A percentile compares a stretch with the other conserved stretches of the same genome.
phyloP scores from a whole-genome alignment of 306 rosid genomes.

The Cucurbita argyrosperma region DNA sequence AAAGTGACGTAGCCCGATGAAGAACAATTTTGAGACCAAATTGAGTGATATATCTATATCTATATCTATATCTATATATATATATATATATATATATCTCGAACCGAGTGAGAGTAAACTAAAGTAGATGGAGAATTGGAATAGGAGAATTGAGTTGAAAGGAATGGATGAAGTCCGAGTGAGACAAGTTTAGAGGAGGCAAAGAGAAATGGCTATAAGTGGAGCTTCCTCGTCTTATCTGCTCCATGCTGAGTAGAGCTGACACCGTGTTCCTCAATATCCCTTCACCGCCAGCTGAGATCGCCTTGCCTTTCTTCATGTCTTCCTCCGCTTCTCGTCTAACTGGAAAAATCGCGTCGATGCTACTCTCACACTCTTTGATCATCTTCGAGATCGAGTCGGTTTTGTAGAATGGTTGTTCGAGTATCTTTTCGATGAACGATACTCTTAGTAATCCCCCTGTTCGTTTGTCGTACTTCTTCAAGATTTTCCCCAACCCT shows the following conservation, averaged over 20 bases:
- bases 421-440: constrained; percentile 61
- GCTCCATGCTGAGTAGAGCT: constrained; percentile 72
- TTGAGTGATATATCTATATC: too few species aligned
- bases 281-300: constrained; percentile 45
- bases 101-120: too few species aligned
- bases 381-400: constrained; percentile 68
- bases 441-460: constrained; percentile 53
- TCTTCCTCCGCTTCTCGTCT: constrained; percentile 15
- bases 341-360: constrained; percentile 48
- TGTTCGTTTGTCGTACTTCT: constrained; percentile 83
- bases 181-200: constrained; percentile 68
- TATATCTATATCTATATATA: too few species aligned
- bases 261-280: constrained; percentile 66
- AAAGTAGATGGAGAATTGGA: constrained; percentile 35
- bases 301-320: not conserved
- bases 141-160: constrained; percentile 51
- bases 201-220: constrained; percentile 61
- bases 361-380: constrained; percentile 62
- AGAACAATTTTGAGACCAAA: too few species aligned
- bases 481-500: constrained; percentile 83
- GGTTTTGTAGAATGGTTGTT: constrained; percentile 72
- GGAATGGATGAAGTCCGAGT: constrained; percentile 42
- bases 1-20: too few species aligned
- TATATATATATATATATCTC: too few species aligned
- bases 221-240: constrained; percentile 72